These are phyloP conservation scores for Solanum dulcamara DNA, from an alignment of 257 asterid genomes.

Conservation along the genomic window DNA sequence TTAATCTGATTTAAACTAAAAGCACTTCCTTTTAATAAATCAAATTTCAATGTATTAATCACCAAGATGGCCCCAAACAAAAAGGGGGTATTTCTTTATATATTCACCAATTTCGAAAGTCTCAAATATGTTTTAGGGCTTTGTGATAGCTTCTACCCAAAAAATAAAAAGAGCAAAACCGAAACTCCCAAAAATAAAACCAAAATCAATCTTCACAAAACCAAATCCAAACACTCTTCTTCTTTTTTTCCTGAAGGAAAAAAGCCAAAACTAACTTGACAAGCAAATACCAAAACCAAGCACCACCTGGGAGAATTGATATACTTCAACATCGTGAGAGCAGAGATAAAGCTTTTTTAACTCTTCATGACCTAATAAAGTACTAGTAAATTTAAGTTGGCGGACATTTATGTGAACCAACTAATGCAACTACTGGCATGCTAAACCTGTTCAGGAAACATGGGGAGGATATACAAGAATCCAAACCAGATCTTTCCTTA, in stretches of 20 bases:
- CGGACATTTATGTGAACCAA: not conserved
- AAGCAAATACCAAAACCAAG: not conserved
- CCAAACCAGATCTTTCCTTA: not conserved
- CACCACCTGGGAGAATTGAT: not conserved
- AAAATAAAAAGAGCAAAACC: not conserved
- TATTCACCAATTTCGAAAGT: not conserved
- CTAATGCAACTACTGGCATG: not conserved
- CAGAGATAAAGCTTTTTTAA: not conserved
- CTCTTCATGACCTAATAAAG: not conserved
- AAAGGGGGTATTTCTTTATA: not conserved
- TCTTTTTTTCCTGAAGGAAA: not conserved
- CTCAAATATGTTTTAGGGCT: not conserved
- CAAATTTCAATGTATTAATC: not conserved
- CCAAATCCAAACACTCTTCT: not conserved
- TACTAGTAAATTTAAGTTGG: not conserved
- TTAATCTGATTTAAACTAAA: not conserved
- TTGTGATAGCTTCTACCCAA: not conserved
- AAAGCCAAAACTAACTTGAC: not conserved
- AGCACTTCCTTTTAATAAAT: not conserved
- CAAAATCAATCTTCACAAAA: not conserved
- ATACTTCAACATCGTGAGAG: not conserved
- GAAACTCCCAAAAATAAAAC: not conserved
- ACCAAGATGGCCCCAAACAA: not conserved
- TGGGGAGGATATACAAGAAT: not conserved
- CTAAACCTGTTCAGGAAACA: not conserved